phyloP scores from a whole-genome alignment of 768 basidiomycete genomes.

The Podaxis sp. region DNA sequence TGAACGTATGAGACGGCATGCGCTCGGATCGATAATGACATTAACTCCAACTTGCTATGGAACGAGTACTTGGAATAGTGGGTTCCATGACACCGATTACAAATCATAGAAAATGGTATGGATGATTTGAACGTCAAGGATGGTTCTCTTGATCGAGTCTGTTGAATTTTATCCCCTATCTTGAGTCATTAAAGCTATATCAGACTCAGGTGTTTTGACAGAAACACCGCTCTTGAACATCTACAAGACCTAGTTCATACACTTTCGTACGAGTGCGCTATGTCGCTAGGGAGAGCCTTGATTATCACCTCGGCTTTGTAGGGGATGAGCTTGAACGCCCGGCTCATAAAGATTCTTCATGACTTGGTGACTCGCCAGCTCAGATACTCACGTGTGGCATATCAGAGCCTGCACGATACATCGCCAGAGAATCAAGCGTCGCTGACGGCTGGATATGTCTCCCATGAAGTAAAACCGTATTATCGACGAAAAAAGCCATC shows the following conservation, averaged over 20 bases:
- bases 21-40: slow-evolving; percentile 71
- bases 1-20: slow-evolving; percentile 99
- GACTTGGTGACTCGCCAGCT: neutral
- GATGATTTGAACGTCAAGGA: slow-evolving; percentile 87
- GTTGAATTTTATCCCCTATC: slow-evolving; percentile 37
- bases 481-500: too few species aligned
- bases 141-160: slow-evolving; percentile 72
- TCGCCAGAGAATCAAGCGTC: slow-evolving; percentile 17
- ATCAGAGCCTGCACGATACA: slow-evolving; percentile 61
- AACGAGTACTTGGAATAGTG: slow-evolving; percentile 97
- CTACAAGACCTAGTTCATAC: slow-evolving; percentile 49
- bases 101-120: slow-evolving; percentile 90
- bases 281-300: slow-evolving; percentile 68
- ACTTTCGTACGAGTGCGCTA: slow-evolving; percentile 83
- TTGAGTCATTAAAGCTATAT: neutral
- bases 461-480: too few species aligned
- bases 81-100: slow-evolving; percentile 89
- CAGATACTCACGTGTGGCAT: neutral
- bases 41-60: slow-evolving; percentile 77
- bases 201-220: slow-evolving; percentile 2
- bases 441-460: too few species aligned
- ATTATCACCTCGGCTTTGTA: slow-evolving; percentile 54
- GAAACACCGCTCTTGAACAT: slow-evolving; percentile 36
- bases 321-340: slow-evolving; percentile 63
- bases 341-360: slow-evolving; percentile 50